Evolutionary conservation across 1,139 yeast genomes (phyloP).

Genomic region (Yamadazyma epiphylla): DNA sequence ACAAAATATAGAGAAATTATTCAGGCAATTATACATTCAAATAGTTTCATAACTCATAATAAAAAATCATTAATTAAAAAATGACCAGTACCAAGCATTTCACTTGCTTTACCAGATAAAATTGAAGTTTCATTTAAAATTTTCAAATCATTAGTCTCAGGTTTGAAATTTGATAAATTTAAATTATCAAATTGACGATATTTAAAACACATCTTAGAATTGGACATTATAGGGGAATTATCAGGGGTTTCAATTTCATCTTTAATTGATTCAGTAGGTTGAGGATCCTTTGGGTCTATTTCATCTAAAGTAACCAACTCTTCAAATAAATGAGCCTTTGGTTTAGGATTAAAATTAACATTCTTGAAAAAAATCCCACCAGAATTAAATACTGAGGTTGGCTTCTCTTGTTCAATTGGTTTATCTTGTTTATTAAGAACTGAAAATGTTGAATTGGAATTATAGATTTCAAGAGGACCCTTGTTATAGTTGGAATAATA

Average conservation of each 20-base stretch:
- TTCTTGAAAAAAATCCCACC: constrained; percentile 38
- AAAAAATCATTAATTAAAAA: constrained; percentile 48
- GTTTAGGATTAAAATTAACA: constrained; percentile 34
- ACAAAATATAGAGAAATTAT: no score
- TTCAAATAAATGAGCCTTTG: constrained; percentile 33
- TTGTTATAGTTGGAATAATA: constrained; percentile 26
- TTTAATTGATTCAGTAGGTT: constrained; percentile 10
- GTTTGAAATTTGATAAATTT: constrained; percentile 33
- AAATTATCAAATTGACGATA: constrained; percentile 45
- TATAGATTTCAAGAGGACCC: constrained; percentile 24
- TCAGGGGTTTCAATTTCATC: constrained; percentile 19
- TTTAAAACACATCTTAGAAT: constrained; percentile 37
- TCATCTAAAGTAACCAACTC: constrained; percentile 36
- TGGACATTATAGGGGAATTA: constrained; percentile 15
- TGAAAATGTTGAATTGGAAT: constrained; percentile 32
- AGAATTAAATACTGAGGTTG: constrained; percentile 2
- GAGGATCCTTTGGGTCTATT: constrained; percentile 13
- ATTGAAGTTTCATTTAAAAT: constrained; percentile 44
- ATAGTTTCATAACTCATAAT: constrained; percentile 18
- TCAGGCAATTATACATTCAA: background rate
- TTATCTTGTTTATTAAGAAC: constrained; percentile 21
- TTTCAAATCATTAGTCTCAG: constrained; percentile 20
- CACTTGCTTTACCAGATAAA: constrained; percentile 50
- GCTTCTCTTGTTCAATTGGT: constrained; percentile 4
- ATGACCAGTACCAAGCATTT: constrained; percentile 51